phyloP scores from a whole-genome alignment of 805 yeast genomes.

The Lipomyces spencermartinsiae region DNA sequence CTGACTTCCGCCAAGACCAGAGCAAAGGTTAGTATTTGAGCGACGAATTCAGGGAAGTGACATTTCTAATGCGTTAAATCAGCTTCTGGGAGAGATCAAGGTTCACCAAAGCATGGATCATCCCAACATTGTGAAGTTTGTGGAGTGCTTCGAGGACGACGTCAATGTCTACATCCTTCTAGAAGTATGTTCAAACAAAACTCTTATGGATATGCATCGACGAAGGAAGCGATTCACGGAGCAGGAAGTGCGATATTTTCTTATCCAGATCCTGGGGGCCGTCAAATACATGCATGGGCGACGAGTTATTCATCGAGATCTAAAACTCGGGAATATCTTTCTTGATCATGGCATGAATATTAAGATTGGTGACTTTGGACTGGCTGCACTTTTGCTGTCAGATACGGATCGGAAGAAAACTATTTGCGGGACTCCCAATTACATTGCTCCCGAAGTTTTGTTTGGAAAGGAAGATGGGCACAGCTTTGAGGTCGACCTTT shows the following conservation, averaged over 20 bases:
- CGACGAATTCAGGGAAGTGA: too few species aligned
- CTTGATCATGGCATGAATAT: slow-evolving; percentile 92
- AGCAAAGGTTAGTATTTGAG: slow-evolving; percentile 48
- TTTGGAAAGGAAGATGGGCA: slow-evolving; percentile 87
- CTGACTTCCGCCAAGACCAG: slow-evolving; percentile 89
- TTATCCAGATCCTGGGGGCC: slow-evolving; percentile 94
- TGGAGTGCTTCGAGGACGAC: slow-evolving; percentile 97
- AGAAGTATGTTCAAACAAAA: slow-evolving; percentile 94
- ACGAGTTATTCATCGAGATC: slow-evolving; percentile 93
- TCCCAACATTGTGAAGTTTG: slow-evolving; percentile 86
- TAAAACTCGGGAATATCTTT: slow-evolving; percentile 94
- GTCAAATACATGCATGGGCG: slow-evolving; percentile 89
- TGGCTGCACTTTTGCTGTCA: slow-evolving; percentile 89
- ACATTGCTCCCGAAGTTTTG: slow-evolving; percentile 96
- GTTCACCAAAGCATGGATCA: slow-evolving; percentile 91
- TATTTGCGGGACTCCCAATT: slow-evolving; percentile 98
- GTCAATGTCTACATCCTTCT: slow-evolving; percentile 89
- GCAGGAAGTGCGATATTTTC: slow-evolving; percentile 87
- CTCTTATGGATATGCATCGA: slow-evolving; percentile 89
- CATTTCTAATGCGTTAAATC: slow-evolving; percentile 43
- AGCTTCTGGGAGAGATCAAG: slow-evolving; percentile 89
- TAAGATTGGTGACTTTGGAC: slow-evolving; percentile 96
- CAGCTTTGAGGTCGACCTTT: slow-evolving; percentile 91
- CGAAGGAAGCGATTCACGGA: slow-evolving; percentile 84
- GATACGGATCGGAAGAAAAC: slow-evolving; percentile 82